Evolutionary conservation across 2,329 filamentous ascomycete species (phyloP).

Genomic region (Hansfordia pulvinata): DNA sequence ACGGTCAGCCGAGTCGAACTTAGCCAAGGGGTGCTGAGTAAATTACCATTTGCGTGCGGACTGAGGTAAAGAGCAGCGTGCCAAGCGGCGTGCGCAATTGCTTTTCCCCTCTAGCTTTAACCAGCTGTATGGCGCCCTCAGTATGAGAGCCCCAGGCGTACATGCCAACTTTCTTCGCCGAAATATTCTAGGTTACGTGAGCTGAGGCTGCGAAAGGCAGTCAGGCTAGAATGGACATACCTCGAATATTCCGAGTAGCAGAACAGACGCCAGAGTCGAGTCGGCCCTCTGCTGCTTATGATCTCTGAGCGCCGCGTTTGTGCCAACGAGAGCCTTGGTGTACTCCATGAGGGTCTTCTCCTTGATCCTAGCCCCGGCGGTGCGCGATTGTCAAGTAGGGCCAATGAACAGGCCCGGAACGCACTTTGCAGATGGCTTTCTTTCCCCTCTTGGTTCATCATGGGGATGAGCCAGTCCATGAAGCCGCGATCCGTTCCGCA

Average conservation of each 20-base stretch:
- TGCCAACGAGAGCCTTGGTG: slow-evolving; percentile 36
- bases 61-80: slow-evolving; percentile 41
- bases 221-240: slow-evolving; percentile 12
- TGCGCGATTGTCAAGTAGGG: slow-evolving; percentile 39
- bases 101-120: slow-evolving; percentile 41
- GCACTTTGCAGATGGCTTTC: slow-evolving; percentile 38
- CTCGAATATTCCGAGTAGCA: slow-evolving; percentile 48
- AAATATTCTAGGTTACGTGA: too few species aligned
- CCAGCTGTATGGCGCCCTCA: slow-evolving; percentile 49
- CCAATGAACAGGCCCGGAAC: slow-evolving; percentile 45
- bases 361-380: slow-evolving; percentile 17
- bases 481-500: slow-evolving; percentile 38
- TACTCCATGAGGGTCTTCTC: slow-evolving; percentile 36
- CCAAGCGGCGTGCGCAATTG: slow-evolving; percentile 40
- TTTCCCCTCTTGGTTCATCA: slow-evolving; percentile 30
- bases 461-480: slow-evolving; percentile 43
- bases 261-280: slow-evolving; percentile 42
- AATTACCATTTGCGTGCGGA: slow-evolving; percentile 45
- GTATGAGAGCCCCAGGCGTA: slow-evolving; percentile 50
- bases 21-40: slow-evolving; percentile 1
- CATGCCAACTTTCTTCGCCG: slow-evolving; percentile 37
- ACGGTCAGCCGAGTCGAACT: slow-evolving; percentile 1
- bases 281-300: slow-evolving; percentile 36
- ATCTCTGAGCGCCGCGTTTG: slow-evolving; percentile 38
- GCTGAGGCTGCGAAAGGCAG: not conserved